Evolutionary conservation across 805 yeast genomes (phyloP).

Genomic region (Candida railenensis): DNA sequence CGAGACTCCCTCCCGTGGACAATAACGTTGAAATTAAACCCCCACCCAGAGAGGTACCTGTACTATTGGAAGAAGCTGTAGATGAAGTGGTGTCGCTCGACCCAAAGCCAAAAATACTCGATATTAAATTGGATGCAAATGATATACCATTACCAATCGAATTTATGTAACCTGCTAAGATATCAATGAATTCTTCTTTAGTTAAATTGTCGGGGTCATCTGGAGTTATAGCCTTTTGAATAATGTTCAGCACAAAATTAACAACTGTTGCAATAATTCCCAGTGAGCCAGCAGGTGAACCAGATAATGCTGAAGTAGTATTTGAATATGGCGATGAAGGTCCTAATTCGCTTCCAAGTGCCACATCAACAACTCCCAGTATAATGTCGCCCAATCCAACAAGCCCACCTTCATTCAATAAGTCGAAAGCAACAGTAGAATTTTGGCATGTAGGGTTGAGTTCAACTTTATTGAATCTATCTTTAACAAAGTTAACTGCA

Average conservation of each 20-base stretch:
- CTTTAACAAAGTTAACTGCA: conserved; percentile 18
- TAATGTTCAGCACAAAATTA: background rate
- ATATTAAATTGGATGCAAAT: background rate
- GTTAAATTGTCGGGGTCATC: background rate
- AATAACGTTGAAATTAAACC: background rate
- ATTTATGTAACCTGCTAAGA: background rate
- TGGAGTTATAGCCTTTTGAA: background rate
- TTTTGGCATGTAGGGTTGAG: background rate
- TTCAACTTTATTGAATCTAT: conserved; percentile 13
- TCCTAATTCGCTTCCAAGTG: background rate
- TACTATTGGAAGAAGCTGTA: background rate
- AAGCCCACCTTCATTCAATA: background rate
- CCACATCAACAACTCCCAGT: background rate
- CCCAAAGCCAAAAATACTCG: background rate
- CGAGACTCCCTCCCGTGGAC: background rate
- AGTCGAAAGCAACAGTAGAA: background rate
- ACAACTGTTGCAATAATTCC: background rate
- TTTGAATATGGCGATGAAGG: background rate
- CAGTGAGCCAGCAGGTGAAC: background rate
- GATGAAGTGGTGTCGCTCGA: background rate
- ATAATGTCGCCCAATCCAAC: background rate
- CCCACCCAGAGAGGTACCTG: background rate
- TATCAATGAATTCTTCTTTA: background rate
- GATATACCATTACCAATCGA: background rate
- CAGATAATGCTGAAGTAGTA: background rate